These are phyloP conservation scores for Ceratocystis papillata DNA, from an alignment of 2,329 filamentous ascomycete species.

Conservation along the genomic window DNA sequence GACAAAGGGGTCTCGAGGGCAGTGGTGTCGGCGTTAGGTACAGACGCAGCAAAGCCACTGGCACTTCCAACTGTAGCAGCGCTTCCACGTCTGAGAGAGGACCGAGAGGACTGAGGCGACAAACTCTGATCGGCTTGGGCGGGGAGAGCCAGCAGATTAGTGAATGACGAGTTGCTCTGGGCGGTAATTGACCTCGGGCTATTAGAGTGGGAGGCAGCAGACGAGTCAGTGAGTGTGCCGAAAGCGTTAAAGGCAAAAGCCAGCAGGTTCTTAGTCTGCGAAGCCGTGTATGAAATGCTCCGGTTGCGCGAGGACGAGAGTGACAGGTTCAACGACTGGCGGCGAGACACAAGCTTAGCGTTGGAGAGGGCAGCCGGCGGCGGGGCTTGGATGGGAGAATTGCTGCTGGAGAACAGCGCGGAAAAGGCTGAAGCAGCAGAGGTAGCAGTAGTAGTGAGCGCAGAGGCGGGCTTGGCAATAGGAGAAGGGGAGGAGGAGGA, in stretches of 20 bases:
- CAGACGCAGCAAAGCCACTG: neutral
- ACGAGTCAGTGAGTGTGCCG: slow-evolving; percentile 12
- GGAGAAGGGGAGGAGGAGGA: neutral
- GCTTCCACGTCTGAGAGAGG: slow-evolving; percentile 18
- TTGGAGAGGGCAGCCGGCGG: slow-evolving; percentile 16
- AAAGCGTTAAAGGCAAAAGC: slow-evolving; percentile 15
- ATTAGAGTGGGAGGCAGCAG: slow-evolving; percentile 1
- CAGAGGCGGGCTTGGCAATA: slow-evolving; percentile 6
- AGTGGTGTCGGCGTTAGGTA: neutral
- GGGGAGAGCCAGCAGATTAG: slow-evolving; percentile 15
- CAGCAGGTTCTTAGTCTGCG: slow-evolving; percentile 21
- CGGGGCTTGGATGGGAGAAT: slow-evolving; percentile 21
- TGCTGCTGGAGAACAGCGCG: slow-evolving; percentile 11
- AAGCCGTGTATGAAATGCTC: slow-evolving; percentile 22
- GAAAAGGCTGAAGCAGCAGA: slow-evolving; percentile 6
- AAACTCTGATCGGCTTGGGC: slow-evolving; percentile 11
- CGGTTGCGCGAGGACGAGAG: slow-evolving; percentile 20
- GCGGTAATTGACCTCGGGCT: neutral
- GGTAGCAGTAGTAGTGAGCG: neutral
- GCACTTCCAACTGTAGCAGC: neutral
- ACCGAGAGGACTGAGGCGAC: slow-evolving; percentile 20
- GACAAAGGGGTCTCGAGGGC: neutral
- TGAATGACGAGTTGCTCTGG: slow-evolving; percentile 14
- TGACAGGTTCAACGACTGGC: slow-evolving; percentile 19
- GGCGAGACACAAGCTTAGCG: slow-evolving; percentile 22